A percentile compares a stretch with the other conserved stretches of the same genome.
These are phyloP conservation scores for Suhomyces bolitotheri DNA, from an alignment of 1,139 yeast genomes.

Conservation along the genomic window DNA sequence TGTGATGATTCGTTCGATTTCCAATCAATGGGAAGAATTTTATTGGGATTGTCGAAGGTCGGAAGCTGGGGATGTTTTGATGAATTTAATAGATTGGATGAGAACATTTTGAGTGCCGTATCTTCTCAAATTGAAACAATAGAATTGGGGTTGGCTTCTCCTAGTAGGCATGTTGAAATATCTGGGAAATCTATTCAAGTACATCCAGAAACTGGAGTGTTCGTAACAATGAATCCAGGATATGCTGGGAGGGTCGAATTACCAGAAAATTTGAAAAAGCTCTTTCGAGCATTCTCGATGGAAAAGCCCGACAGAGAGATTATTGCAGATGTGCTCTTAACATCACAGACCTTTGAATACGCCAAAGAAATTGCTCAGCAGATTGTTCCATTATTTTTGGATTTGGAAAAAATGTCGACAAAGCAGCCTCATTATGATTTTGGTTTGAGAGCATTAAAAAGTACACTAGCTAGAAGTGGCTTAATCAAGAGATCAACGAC, in stretches of 20 bases:
- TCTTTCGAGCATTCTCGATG: constrained; percentile 78
- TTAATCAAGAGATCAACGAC: constrained; percentile 9
- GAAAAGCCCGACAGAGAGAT: constrained; percentile 65
- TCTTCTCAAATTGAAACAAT: constrained; percentile 79
- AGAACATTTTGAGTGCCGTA: constrained; percentile 75
- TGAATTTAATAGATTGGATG: constrained; percentile 84
- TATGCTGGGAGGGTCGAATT: constrained; percentile 80
- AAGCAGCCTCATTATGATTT: constrained; percentile 82
- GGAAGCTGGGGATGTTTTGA: constrained; percentile 98
- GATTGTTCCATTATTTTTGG: constrained; percentile 58
- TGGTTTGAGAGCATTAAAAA: constrained; percentile 80
- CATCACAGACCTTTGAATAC: constrained; percentile 67
- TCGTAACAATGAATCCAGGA: constrained; percentile 90
- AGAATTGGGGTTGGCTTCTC: constrained; percentile 49
- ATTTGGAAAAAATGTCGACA: constrained; percentile 41
- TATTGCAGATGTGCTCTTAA: constrained; percentile 72
- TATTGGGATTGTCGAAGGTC: constrained; percentile 79
- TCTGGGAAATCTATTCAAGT: constrained; percentile 48
- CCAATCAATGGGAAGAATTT: constrained; percentile 74
- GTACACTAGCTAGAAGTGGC: constrained; percentile 64
- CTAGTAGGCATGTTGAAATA: constrained; percentile 39
- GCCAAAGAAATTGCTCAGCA: constrained; percentile 48
- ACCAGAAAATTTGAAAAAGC: constrained; percentile 83
- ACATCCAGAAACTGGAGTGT: constrained; percentile 64
- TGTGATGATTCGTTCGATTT: constrained; percentile 91